A percentile compares a stretch with the other conserved stretches of the same genome.
These are phyloP conservation scores for Claviceps sp. DNA, from an alignment of 2,329 filamentous ascomycete species.

Conservation along the genomic window DNA sequence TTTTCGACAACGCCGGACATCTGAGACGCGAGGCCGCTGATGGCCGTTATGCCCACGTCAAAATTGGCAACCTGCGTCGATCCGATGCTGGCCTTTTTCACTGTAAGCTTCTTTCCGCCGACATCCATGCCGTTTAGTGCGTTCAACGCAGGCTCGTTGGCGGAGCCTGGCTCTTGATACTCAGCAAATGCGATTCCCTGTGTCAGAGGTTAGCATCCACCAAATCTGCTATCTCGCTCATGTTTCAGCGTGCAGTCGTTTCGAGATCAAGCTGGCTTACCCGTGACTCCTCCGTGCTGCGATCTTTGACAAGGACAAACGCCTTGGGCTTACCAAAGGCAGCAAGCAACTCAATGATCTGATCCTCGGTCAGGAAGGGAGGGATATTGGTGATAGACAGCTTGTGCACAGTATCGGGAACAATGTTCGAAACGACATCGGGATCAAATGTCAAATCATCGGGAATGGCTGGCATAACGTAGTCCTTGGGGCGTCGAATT, in stretches of 20 bases:
- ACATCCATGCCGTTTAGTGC: conserved; percentile 89
- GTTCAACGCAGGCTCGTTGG: conserved; percentile 77
- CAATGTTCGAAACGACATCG: conserved; percentile 63
- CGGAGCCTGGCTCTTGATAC: conserved; percentile 57
- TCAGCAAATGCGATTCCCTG: conserved; percentile 96
- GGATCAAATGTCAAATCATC: conserved; percentile 63
- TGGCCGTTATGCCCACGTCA: conserved; percentile 93
- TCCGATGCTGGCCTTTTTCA: conserved; percentile 80
- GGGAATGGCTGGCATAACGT: conserved; percentile 73
- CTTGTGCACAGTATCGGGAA: conserved; percentile 90
- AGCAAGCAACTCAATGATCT: conserved; percentile 78
- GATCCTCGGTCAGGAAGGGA: conserved; percentile 74
- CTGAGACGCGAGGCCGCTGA: conserved; percentile 93
- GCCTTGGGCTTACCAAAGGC: conserved; percentile 89
- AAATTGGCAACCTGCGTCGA: conserved; percentile 83
- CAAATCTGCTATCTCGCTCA: conserved; percentile 16
- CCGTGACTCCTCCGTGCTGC: conserved; percentile 69
- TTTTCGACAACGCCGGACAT: conserved; percentile 65
- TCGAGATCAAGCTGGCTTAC: conserved; percentile 31
- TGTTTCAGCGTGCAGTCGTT: background rate
- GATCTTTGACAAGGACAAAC: conserved; percentile 82
- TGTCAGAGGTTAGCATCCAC: background rate
- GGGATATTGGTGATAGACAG: conserved; percentile 87
- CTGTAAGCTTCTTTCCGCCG: conserved; percentile 73
- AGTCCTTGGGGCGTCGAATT: conserved; percentile 86